phyloP scores from a whole-genome alignment of 169 alveolate genomes.

The Plasmodium inui region DNA sequence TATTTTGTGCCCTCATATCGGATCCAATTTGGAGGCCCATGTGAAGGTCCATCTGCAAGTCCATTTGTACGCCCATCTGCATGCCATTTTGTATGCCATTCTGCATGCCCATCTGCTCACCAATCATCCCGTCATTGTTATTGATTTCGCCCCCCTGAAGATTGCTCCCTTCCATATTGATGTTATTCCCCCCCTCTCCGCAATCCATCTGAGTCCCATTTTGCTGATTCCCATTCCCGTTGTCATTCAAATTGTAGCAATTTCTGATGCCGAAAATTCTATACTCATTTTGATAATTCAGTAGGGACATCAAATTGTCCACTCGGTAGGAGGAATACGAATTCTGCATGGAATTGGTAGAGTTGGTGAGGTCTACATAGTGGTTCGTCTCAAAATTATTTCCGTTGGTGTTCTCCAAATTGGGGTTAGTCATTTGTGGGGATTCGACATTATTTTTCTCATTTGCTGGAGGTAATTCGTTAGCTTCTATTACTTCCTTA shows the following conservation, averaged over 20 bases:
- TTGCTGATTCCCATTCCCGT: slow-evolving; percentile 19
- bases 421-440: slow-evolving; percentile 11
- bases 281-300: slow-evolving; percentile 70
- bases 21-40: background rate
- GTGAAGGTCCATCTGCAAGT: background rate
- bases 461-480: slow-evolving; percentile 47
- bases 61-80: background rate
- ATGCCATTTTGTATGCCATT: background rate
- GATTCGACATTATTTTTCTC: slow-evolving; percentile 39
- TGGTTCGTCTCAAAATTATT: slow-evolving; percentile 45
- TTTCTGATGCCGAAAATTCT: slow-evolving; percentile 67
- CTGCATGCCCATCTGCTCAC: background rate
- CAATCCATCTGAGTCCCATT: slow-evolving; percentile 5
- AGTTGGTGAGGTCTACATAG: slow-evolving; percentile 30
- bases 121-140: background rate
- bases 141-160: background rate
- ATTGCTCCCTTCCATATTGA: background rate
- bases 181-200: background rate
- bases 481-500: slow-evolving; percentile 51
- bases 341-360: slow-evolving; percentile 31
- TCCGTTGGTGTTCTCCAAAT: slow-evolving; percentile 5
- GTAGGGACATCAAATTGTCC: slow-evolving; percentile 47
- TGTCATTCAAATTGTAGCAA: slow-evolving; percentile 46
- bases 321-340: slow-evolving; percentile 41
- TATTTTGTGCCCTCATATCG: background rate